Evolutionary conservation across 495 filamentous ascomycete genomes (phyloP), one percentile per base, ranked within the genome.

Genomic region (Hyaloscypha hepaticicola): DNA sequence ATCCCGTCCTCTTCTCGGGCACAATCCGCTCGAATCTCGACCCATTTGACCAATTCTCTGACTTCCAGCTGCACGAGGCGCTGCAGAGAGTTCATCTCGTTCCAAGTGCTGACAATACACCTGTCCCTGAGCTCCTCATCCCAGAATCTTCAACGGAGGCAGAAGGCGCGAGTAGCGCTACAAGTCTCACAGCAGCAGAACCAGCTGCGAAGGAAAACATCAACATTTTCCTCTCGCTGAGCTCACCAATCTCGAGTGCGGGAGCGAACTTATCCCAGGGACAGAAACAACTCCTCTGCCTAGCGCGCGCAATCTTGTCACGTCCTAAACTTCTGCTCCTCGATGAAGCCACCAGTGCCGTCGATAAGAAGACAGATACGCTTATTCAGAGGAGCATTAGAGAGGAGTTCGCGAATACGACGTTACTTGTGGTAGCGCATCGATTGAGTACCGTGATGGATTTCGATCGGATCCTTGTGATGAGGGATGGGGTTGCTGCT

Each of bases 31-130:
- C 76, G 28, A 82, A 82, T 60, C 72, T 85, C 3, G 81, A 85
- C 45, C 78, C 79, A 11, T 81, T 82, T 61, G 73, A 81, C 38
- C 70, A 82, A 34, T 77, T 85, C 61, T 77, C 75, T 3, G 85
- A 91, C 66, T 58, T 74, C 1, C 80, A 87, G 50, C 78, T 90
- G 5, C 74, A 75, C 31, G 79, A 82, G 51, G 85, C 83, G 0
- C 75, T 90, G 5, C 74, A 80, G 49, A 79, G 83, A 1, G 85
- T 88, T 9, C 81, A 87, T 56, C 77, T 89, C 0, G 73, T 83
- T n/a, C 66, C 66, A n/a, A 74, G 75, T 1, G 70, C 75, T 11
- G 38, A 55, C 21, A 61, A 25, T 33, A 68, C 60, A 19, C 66
- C 66, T 4, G 29, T 60, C 2, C 66, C 66, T 12, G 66, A 64